Conservation (phyloP, 2,329 filamentous ascomycete genomes). For the Trichophyton schoenleinii region DNA sequence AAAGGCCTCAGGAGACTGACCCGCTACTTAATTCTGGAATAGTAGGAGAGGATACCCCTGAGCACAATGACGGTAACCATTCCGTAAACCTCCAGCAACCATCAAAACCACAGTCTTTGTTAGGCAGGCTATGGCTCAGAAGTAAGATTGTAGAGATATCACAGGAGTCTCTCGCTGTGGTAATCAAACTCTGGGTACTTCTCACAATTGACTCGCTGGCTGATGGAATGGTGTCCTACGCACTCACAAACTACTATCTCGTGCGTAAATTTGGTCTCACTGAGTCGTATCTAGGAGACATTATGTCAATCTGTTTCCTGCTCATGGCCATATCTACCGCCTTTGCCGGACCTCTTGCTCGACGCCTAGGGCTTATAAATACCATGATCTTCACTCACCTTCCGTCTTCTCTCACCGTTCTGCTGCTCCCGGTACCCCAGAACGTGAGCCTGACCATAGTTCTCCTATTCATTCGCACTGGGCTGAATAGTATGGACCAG, state of each 20-base stretch:
- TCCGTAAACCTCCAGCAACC: neutral
- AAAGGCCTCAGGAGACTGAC: neutral
- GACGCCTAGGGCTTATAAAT: neutral
- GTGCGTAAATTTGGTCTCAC: neutral
- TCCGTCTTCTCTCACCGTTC: neutral
- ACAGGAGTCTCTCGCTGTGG: neutral
- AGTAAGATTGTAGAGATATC: neutral
- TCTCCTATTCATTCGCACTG: neutral
- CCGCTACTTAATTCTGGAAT: neutral
- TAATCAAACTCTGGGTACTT: neutral
- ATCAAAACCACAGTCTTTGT: neutral
- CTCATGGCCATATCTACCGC: neutral
- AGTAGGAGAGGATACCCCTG: neutral
- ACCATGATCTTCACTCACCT: neutral
- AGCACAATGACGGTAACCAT: neutral
- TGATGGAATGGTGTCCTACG: neutral
- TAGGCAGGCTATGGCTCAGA: neutral
- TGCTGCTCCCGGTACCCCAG: neutral
- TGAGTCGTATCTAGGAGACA: neutral
- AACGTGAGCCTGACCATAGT: neutral
- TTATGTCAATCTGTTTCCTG: neutral
- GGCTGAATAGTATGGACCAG: neutral
- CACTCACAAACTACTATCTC: neutral
- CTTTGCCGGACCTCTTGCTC: neutral
- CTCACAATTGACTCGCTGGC: neutral